These are phyloP conservation scores for Metschnikowia baotianmanensis DNA, from an alignment of 805 yeast genomes.

Conservation along the genomic window DNA sequence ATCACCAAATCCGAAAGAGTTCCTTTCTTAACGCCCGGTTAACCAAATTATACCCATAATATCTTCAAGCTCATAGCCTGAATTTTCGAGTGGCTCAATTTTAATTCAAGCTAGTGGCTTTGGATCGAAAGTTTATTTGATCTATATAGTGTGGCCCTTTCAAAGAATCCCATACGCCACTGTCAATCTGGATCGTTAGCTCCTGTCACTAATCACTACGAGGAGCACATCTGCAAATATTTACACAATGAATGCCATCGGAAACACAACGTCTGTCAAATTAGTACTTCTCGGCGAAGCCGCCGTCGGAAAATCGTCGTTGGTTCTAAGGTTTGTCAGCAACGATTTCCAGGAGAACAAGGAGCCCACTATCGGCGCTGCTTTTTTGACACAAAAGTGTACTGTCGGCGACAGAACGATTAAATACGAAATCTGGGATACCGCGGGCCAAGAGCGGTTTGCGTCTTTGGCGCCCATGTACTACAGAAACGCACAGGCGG, in stretches of 20 bases:
- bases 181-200: no score
- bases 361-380: slow-evolving; percentile 85
- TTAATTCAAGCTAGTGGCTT: no score
- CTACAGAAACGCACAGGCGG: slow-evolving; percentile 77
- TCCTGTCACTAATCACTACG: no score
- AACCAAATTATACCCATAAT: no score
- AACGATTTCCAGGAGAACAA: slow-evolving; percentile 70
- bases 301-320: slow-evolving; percentile 76
- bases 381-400: slow-evolving; percentile 69
- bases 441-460: slow-evolving; percentile 83
- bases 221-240: neutral
- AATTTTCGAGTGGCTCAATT: no score
- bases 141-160: no score
- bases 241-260: slow-evolving; percentile 6
- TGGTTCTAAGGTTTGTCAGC: slow-evolving; percentile 68
- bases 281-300: slow-evolving; percentile 78
- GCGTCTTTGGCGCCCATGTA: slow-evolving; percentile 80
- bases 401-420: slow-evolving; percentile 53
- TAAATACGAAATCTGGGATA: slow-evolving; percentile 82
- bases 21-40: no score
- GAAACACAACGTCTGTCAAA: slow-evolving; percentile 40
- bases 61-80: no score
- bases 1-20: neutral
- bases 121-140: no score
- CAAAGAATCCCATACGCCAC: neutral